Conservation (phyloP, 768 basidiomycete genomes). For the Pulveroboletus sp. region DNA sequence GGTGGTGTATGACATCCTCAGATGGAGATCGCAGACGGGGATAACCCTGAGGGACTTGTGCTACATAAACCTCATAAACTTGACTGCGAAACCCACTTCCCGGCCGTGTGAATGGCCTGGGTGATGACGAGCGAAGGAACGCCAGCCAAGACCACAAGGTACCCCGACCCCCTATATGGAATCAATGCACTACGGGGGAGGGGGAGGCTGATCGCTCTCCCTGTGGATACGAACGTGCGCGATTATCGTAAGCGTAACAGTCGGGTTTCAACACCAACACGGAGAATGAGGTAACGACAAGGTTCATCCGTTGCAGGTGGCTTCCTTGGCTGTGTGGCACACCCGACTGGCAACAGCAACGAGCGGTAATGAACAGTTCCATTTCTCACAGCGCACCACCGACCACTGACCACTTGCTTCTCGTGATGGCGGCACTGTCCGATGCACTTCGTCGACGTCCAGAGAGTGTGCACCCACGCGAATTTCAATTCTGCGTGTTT, state of each 20-base stretch:
- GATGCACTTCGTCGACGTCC: neutral
- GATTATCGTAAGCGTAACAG: constrained; percentile 10
- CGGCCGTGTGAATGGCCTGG: too few species aligned
- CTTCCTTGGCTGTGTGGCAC: too few species aligned
- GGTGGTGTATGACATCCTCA: too few species aligned
- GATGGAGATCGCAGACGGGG: too few species aligned
- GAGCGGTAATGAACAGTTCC: constrained; percentile 6
- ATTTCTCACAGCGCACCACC: neutral
- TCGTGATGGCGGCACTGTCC: neutral
- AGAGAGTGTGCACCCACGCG: neutral
- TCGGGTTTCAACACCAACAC: constrained; percentile 9
- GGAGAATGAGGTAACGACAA: neutral
- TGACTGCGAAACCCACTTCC: too few species aligned
- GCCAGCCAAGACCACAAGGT: too few species aligned
- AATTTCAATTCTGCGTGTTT: constrained; percentile 10
- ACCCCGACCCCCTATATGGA: too few species aligned
- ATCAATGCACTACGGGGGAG: neutral
- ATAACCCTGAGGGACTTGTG: too few species aligned
- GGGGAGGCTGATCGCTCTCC: neutral
- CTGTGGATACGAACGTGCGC: neutral
- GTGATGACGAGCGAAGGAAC: neutral
- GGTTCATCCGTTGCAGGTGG: neutral
- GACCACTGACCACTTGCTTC: neutral
- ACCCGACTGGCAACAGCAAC: neutral
- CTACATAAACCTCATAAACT: too few species aligned